Percentiles rank a stretch among this genome's conserved stretches.
Conservation (phyloP, 495 filamentous ascomycete species). For the Neurospora hispaniola region DNA sequence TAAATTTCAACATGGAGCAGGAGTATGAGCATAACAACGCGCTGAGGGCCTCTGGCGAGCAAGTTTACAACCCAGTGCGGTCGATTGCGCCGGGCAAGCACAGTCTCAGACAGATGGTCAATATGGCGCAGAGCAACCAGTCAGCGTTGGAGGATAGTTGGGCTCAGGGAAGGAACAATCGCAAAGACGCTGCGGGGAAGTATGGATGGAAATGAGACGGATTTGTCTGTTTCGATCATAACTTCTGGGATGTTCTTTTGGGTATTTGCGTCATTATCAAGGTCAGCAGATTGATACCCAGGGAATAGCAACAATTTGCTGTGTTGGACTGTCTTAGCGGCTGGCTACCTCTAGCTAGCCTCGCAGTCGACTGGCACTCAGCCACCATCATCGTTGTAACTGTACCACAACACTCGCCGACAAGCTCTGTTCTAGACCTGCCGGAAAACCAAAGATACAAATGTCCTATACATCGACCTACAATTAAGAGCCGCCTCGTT, state of each 20-base stretch:
- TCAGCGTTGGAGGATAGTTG: constrained; percentile 85
- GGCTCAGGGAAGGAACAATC: constrained; percentile 59
- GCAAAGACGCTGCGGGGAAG: constrained; percentile 63
- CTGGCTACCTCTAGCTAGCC: too few relatives aligned
- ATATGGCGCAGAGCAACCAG: constrained; percentile 64
- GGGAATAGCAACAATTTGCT: background rate
- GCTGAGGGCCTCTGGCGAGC: constrained; percentile 55
- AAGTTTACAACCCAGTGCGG: constrained; percentile 70
- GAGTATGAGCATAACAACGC: constrained; percentile 79
- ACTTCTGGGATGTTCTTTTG: constrained; percentile 2
- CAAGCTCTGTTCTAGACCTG: background rate
- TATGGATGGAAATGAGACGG: constrained; percentile 57
- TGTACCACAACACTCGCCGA: background rate
- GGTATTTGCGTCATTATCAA: background rate
- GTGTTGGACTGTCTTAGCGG: background rate
- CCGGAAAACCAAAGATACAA: background rate
- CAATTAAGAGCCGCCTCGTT: background rate
- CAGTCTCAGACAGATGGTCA: constrained; percentile 76
- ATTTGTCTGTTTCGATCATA: constrained; percentile 9
- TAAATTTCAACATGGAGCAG: constrained; percentile 74
- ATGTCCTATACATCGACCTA: background rate
- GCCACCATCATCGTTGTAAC: background rate
- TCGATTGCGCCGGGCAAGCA: constrained; percentile 83
- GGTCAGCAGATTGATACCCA: background rate
- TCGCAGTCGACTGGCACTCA: background rate